Evolutionary conservation across 371 early-diverging fungal species (phyloP).

Genomic region (Umbelopsis sp.): DNA sequence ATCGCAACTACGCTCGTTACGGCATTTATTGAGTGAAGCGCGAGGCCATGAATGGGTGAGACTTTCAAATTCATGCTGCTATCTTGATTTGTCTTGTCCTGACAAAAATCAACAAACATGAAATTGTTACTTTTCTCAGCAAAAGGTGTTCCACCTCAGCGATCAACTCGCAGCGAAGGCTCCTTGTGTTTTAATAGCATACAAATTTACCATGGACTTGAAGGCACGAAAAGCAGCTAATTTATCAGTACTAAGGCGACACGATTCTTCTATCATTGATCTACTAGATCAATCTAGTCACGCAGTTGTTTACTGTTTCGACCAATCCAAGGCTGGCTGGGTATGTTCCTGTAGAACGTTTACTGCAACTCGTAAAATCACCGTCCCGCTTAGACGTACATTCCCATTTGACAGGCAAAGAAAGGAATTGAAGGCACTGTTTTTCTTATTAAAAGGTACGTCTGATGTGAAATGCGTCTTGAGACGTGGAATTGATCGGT

Average conservation of each 20-base stretch:
- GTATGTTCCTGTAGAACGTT: conserved; percentile 42
- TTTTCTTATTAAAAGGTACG: conserved; percentile 61
- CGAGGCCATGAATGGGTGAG: too few species aligned
- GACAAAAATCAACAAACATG: too few species aligned
- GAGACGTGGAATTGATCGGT: neutral
- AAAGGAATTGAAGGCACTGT: conserved; percentile 63
- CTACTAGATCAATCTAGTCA: conserved; percentile 76
- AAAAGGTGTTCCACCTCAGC: too few species aligned
- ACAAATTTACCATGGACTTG: conserved; percentile 53
- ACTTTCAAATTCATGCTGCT: too few species aligned
- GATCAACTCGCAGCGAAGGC: neutral
- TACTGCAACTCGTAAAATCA: neutral
- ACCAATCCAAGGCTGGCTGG: conserved; percentile 65
- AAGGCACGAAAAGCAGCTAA: conserved; percentile 67
- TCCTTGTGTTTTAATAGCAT: conserved; percentile 5
- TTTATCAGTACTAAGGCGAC: conserved; percentile 71
- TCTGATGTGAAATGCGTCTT: neutral
- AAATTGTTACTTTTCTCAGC: too few species aligned
- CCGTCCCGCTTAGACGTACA: neutral
- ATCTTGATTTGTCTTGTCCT: too few species aligned
- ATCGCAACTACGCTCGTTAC: too few species aligned
- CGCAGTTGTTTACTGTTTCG: conserved; percentile 82
- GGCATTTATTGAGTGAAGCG: too few species aligned
- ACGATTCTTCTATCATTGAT: conserved; percentile 67
- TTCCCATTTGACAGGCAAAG: neutral